These are phyloP conservation scores for Kazachstania psychrophila DNA, from an alignment of 805 yeast genomes.

Conservation along the genomic window DNA sequence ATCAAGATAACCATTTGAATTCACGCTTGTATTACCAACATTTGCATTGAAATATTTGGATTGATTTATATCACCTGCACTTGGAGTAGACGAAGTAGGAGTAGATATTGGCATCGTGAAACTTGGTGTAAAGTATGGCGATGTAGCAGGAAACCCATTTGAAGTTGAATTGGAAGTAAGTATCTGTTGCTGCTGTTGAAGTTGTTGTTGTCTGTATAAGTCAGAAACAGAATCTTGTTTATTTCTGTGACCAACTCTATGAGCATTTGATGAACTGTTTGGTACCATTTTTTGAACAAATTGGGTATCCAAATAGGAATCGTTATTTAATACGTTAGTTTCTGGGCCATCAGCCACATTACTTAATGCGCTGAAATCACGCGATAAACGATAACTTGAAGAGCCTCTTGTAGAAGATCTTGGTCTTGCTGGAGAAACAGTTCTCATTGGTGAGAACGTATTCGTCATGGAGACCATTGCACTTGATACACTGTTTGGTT, in stretches of 20 bases:
- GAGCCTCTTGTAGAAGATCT: conserved; percentile 24
- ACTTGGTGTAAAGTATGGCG: conserved; percentile 8
- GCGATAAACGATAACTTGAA: conserved; percentile 20
- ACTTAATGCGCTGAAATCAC: conserved; percentile 20
- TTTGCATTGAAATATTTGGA: background rate
- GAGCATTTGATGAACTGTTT: conserved; percentile 4
- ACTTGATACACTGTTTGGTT: background rate
- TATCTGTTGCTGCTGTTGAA: background rate
- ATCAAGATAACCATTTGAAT: no score
- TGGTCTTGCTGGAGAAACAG: conserved; percentile 26
- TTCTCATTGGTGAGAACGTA: conserved; percentile 25
- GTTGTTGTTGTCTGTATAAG: conserved; percentile 4
- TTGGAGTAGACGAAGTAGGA: conserved; percentile 10
- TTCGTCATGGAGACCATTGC: conserved; percentile 19
- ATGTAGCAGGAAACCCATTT: conserved; percentile 5
- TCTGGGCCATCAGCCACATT: conserved; percentile 13
- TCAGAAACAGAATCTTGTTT: conserved; percentile 29
- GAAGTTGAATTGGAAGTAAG: conserved; percentile 5
- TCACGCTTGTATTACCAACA: no score
- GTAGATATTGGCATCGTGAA: conserved; percentile 3
- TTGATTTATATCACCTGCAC: conserved; percentile 3
- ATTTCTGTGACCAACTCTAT: conserved; percentile 16
- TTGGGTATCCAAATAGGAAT: conserved; percentile 22
- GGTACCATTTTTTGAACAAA: background rate
- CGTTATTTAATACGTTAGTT: conserved; percentile 6